Evolutionary conservation across 768 basidiomycete genomes (phyloP), one percentile per base, ranked within the genome.

Genomic region (Gymnopilus junonius): DNA sequence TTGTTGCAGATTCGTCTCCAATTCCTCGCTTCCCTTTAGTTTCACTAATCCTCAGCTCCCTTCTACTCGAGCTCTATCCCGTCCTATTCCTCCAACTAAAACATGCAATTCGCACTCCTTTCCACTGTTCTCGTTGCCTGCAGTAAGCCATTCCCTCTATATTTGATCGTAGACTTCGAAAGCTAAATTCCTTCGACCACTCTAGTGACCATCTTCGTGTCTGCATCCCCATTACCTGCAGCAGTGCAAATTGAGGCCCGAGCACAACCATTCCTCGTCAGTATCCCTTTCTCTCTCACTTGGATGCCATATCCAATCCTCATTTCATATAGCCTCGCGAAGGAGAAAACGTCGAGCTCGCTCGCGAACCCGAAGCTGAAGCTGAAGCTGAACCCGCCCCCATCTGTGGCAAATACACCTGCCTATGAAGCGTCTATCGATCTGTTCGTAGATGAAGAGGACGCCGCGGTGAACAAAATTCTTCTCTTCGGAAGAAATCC

Each of bases 71-170:
- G 54, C 17, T 11, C 35, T 8, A 42, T 27, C 17, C 11, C 39
- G 8, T 43, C 17, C 20, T 23, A 46, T 40, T 55, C 25, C 39
- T 54, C 42, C 8, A 45, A 60, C 17, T 48, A 58, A 67, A 57
- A 60, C n/a, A 68, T 68, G 67, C 64, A 65, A 60, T 68, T 68
- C 64, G 54, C 67, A 23, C 55, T 68, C 59, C 20, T 65, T 48
- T 60, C 64, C 51, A 50, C 64, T 34, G 58, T 61, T 50, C 32
- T 68, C 48, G 46, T 68, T 57, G 61, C 67, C 10, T 68, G 61
- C 64, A 65, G 67, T 68, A 58, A 29, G 67, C 54, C 25, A 21
- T 58, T 31, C 27, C n/a, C 29, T 37, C 7, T 50, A 2, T 12
- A 43, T 15, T 34, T 25, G n/a, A 40, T 5, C 29, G 14, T 5